Evolutionary conservation across 208 protist species (phyloP).

Genomic region (Acanthamoeba castellanii): DNA sequence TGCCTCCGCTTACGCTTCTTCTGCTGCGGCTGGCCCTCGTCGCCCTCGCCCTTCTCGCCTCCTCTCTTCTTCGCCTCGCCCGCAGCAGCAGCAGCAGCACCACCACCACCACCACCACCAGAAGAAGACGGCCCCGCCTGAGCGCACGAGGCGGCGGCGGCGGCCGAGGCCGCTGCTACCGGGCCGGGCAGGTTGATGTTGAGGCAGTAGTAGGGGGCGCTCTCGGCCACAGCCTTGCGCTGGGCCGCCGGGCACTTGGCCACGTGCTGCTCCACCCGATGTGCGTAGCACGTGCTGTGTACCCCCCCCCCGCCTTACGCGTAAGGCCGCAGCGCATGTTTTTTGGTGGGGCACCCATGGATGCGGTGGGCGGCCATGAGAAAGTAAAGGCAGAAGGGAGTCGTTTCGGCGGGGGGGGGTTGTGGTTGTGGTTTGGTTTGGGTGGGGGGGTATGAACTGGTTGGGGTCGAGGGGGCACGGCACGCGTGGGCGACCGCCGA

Average conservation of each 20-base stretch:
- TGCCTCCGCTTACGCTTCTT: background rate
- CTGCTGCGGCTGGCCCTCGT: background rate
- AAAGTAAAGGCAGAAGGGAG: background rate
- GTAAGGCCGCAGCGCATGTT: too few relatives aligned
- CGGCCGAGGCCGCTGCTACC: background rate
- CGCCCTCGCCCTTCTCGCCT: background rate
- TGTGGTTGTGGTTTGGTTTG: too few relatives aligned
- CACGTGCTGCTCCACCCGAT: background rate
- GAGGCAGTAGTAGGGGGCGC: background rate
- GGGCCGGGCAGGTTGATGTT: background rate
- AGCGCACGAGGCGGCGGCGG: too few relatives aligned
- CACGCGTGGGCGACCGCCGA: background rate
- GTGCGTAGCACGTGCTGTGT: background rate
- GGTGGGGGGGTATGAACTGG: too few relatives aligned
- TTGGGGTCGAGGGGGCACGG: constrained; percentile 9
- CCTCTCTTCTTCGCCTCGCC: too few relatives aligned
- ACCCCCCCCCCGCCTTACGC: background rate
- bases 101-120: too few relatives aligned
- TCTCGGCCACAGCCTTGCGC: background rate
- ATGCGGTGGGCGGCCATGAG: too few relatives aligned
- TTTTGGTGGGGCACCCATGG: background rate
- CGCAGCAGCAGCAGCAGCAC: too few relatives aligned
- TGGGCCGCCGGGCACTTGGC: background rate
- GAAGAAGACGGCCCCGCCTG: too few relatives aligned
- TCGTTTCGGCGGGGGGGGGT: background rate